A percentile compares a stretch with the other conserved stretches of the same genome.
Evolutionary conservation across 441 rosid genomes (phyloP).

Genomic region (Gossypium schwendimanii): DNA sequence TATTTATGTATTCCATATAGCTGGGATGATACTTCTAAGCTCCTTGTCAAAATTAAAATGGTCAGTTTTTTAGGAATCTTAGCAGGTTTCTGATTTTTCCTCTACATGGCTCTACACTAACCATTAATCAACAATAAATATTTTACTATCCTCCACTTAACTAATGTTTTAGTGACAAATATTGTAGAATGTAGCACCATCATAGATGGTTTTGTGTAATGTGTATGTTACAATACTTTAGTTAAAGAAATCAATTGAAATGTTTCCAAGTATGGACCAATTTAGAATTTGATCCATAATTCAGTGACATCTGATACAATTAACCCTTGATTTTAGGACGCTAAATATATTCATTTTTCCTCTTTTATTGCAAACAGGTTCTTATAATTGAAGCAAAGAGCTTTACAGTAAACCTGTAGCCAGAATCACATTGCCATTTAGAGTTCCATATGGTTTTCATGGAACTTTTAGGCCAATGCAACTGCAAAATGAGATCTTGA

Average conservation of each 20-base stretch:
- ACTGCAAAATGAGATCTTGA: background rate
- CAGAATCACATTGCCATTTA: slow-evolving; percentile 30
- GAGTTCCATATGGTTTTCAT: slow-evolving; percentile 51
- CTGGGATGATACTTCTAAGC: background rate
- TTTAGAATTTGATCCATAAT: no score
- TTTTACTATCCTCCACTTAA: background rate
- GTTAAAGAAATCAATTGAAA: no score
- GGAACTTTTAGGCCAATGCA: slow-evolving; percentile 28
- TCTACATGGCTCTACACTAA: background rate
- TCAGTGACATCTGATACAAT: no score
- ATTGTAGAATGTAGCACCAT: background rate
- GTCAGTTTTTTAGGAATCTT: background rate
- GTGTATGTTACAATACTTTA: no score
- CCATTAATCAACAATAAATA: background rate
- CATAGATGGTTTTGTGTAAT: background rate
- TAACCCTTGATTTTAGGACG: no score
- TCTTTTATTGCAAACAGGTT: slow-evolving; percentile 16
- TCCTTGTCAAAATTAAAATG: background rate
- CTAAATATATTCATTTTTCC: background rate
- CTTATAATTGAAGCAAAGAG: slow-evolving; percentile 31
- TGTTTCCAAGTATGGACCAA: no score
- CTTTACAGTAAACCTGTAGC: slow-evolving; percentile 27
- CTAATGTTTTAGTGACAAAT: background rate
- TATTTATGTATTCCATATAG: background rate
- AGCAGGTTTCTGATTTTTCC: background rate